These are phyloP conservation scores for Paramecium primaurelia DNA, from an alignment of 73 alveolate species.

Conservation along the genomic window DNA sequence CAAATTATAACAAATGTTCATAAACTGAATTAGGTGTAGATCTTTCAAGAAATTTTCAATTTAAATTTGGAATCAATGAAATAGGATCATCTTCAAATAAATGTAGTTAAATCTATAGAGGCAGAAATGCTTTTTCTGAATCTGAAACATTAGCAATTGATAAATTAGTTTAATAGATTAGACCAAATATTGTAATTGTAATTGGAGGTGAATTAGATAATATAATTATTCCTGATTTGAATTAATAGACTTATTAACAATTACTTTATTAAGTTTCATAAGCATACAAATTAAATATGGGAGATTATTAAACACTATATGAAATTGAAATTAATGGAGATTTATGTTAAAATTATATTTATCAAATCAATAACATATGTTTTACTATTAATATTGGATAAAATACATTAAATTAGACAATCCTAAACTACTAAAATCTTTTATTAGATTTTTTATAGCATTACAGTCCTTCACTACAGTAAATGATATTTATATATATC, in stretches of 20 bases:
- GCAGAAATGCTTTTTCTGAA: background rate
- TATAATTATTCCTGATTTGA: background rate
- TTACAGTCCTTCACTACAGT: background rate
- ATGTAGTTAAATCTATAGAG: background rate
- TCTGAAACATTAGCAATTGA: background rate
- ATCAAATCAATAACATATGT: background rate
- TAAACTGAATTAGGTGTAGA: background rate
- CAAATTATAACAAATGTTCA: background rate
- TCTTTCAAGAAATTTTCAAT: constrained; percentile 2
- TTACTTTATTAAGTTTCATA: background rate
- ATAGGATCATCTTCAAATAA: background rate
- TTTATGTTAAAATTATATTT: background rate
- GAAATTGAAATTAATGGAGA: background rate
- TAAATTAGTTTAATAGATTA: background rate
- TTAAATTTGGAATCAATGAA: background rate
- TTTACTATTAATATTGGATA: background rate
- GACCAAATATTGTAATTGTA: background rate
- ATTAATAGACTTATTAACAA: background rate
- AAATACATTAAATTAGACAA: background rate
- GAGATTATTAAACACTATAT: background rate
- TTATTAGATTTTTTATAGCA: background rate
- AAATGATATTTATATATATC: background rate
- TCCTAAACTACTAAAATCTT: background rate
- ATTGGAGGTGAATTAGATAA: background rate
- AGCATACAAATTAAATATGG: background rate